Conservation (phyloP, 192 early-diverging fungal species). For the Backusella liffmaniae region DNA sequence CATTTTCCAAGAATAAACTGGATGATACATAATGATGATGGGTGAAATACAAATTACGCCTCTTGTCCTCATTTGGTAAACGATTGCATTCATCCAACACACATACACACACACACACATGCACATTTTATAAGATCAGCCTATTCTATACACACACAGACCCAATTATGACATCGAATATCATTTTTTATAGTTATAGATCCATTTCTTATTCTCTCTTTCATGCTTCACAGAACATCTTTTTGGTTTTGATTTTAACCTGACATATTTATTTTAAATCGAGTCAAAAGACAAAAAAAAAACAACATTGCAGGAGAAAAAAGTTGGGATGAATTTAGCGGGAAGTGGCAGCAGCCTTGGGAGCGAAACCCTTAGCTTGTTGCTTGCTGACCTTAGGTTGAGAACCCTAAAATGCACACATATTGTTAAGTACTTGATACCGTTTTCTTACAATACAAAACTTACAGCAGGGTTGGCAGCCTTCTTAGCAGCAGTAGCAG, state of each 20-base stretch:
- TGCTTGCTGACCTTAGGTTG: slow-evolving; percentile 78
- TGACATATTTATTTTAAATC: slow-evolving; percentile 1
- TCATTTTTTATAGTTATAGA: not conserved
- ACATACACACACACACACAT: too few relatives aligned
- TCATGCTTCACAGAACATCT: not conserved
- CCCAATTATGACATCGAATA: not conserved
- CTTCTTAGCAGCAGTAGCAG: slow-evolving; percentile 82
- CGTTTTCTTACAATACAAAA: not conserved
- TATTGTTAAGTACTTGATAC: too few relatives aligned
- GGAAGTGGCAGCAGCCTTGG: slow-evolving; percentile 78
- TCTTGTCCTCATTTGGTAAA: too few relatives aligned
- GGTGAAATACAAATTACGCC: too few relatives aligned
- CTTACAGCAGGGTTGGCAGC: slow-evolving; percentile 47
- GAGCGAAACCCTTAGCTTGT: slow-evolving; percentile 75
- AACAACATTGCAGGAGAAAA: not conserved
- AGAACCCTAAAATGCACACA: slow-evolving; percentile 9
- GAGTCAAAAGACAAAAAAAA: not conserved
- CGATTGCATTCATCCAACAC: too few relatives aligned
- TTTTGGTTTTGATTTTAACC: not conserved
- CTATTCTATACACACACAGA: too few relatives aligned
- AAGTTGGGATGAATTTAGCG: slow-evolving; percentile 57
- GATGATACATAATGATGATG: too few relatives aligned
- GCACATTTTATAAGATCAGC: too few relatives aligned
- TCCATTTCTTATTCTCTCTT: not conserved
- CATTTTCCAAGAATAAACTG: not conserved